phyloP scores from a whole-genome alignment of 129 eudicot species.

The Arctium lappa region DNA sequence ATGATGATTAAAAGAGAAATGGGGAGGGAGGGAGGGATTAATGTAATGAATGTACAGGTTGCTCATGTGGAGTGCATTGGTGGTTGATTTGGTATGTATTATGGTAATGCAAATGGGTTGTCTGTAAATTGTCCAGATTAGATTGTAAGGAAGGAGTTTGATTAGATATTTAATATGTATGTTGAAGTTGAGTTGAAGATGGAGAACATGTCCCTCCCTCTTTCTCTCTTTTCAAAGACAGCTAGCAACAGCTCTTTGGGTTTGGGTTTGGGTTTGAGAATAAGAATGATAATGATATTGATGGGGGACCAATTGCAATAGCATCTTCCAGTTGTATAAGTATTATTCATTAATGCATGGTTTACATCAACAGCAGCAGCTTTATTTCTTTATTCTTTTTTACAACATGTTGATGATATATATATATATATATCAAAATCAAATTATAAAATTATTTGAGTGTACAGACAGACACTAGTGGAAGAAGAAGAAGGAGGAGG shows the following conservation, averaged over 20 bases:
- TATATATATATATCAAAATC: too few relatives aligned
- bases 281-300: background rate
- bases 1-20: background rate
- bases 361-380: background rate
- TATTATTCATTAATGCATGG: constrained; percentile 21
- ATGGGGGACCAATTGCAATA: constrained; percentile 14
- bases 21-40: constrained; percentile 9
- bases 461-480: too few relatives aligned
- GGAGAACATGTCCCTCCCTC: background rate
- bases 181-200: background rate
- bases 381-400: background rate
- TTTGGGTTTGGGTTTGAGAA: background rate
- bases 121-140: background rate
- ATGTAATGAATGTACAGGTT: constrained; percentile 27
- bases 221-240: background rate
- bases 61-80: constrained; percentile 39
- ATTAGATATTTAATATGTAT: background rate
- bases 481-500: background rate
- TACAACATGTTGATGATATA: constrained; percentile 9
- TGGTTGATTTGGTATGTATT: constrained; percentile 23
- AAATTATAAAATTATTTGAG: too few relatives aligned
- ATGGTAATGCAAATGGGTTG: background rate
- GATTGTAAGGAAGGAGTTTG: background rate
- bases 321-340: constrained; percentile 25
- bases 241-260: background rate